A percentile compares a stretch with the other conserved stretches of the same genome.
These are phyloP conservation scores for Penicillium verhagenii DNA, from an alignment of 495 filamentous ascomycete species.

Conservation along the genomic window DNA sequence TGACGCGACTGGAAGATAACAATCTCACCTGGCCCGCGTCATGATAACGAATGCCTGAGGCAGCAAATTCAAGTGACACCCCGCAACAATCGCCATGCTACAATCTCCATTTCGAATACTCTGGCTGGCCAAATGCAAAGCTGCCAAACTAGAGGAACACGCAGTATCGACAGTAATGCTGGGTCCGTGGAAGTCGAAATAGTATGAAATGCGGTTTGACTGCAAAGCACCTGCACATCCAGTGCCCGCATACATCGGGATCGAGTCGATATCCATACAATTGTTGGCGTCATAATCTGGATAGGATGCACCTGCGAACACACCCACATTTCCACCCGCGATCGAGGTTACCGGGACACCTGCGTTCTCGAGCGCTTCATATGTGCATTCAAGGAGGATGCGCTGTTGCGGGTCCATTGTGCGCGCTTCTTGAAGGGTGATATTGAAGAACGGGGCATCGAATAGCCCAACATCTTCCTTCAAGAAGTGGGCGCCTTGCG, in stretches of 20 bases:
- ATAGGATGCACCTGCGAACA: constrained; percentile 44
- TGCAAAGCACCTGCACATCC: constrained; percentile 45
- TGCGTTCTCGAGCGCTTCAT: constrained; percentile 48
- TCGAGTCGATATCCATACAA: constrained; percentile 35
- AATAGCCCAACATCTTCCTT: constrained; percentile 53
- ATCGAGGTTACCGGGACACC: constrained; percentile 44
- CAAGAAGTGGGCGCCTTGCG: constrained; percentile 38
- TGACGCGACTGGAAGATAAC: no score
- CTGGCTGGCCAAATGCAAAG: constrained; percentile 50
- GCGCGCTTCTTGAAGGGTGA: constrained; percentile 41
- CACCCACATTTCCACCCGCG: constrained; percentile 44
- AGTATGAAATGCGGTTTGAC: constrained; percentile 47
- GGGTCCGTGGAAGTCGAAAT: constrained; percentile 42
- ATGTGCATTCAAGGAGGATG: constrained; percentile 41
- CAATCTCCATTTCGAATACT: constrained; percentile 46
- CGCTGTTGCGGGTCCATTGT: constrained; percentile 52
- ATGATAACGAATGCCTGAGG: constrained; percentile 30
- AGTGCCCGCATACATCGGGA: constrained; percentile 45
- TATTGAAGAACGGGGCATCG: constrained; percentile 55
- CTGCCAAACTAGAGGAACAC: constrained; percentile 52
- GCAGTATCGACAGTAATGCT: constrained; percentile 49
- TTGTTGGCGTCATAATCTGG: constrained; percentile 47
- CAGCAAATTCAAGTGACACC: constrained; percentile 38
- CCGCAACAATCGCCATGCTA: constrained; percentile 39
- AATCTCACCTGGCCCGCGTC: constrained; percentile 21